These are phyloP conservation scores for Huiozyma naganishii DNA, from an alignment of 805 yeast genomes.

Conservation along the genomic window DNA sequence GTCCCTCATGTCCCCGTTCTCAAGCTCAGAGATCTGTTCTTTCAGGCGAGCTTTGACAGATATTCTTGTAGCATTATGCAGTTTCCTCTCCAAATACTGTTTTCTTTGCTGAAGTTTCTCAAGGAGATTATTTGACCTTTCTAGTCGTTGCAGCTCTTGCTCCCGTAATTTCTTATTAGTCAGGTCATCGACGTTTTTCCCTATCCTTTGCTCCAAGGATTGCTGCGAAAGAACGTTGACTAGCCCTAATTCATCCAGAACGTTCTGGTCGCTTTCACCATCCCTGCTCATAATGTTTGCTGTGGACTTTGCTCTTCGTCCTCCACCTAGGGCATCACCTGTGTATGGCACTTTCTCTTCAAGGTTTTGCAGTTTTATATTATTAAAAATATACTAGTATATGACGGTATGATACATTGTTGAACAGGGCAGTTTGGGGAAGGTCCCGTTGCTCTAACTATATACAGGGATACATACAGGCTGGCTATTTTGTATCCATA, in stretches of 20 bases:
- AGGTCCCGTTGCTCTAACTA: too few species aligned
- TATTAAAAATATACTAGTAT: too few species aligned
- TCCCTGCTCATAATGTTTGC: background rate
- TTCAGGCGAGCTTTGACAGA: slow-evolving; percentile 47
- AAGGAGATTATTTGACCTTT: slow-evolving; percentile 45
- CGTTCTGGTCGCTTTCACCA: slow-evolving; percentile 4
- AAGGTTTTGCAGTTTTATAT: too few species aligned
- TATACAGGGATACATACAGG: too few species aligned
- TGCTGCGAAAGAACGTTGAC: slow-evolving; percentile 68
- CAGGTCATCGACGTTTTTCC: slow-evolving; percentile 53
- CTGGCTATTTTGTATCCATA: too few species aligned
- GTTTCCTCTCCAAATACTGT: slow-evolving; percentile 35
- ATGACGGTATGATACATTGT: too few species aligned
- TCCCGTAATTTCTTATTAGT: slow-evolving; percentile 56
- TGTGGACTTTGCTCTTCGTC: too few species aligned
- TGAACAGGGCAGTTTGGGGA: too few species aligned
- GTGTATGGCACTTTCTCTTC: too few species aligned
- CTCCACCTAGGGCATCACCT: too few species aligned
- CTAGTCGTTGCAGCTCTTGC: slow-evolving; percentile 64
- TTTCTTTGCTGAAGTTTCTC: slow-evolving; percentile 36
- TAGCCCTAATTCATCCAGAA: slow-evolving; percentile 30
- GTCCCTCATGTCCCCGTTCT: slow-evolving; percentile 40
- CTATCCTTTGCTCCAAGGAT: slow-evolving; percentile 64
- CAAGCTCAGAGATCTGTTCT: slow-evolving; percentile 43
- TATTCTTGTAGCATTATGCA: slow-evolving; percentile 49